Base-by-base conservation (phyloP, 768 basidiomycete genomes). In the Serendipita indica region DNA sequence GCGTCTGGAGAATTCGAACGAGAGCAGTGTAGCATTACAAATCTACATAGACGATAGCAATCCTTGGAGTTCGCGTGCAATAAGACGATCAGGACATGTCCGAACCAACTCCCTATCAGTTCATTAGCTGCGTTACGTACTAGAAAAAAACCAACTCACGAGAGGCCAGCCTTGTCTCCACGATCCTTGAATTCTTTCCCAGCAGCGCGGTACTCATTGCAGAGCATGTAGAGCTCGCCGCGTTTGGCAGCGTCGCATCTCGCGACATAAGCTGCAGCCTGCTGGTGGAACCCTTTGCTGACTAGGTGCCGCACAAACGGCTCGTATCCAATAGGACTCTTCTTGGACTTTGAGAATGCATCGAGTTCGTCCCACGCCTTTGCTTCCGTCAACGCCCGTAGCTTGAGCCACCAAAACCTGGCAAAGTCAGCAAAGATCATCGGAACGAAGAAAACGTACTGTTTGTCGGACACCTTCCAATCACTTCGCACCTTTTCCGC, bases 271-370 rank as follows among this genome's bases (percentile, higher is more conserved):
- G 72, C 60, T 0, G 80, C 73, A 2, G 89, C 96, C 66, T 94
- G 86, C 66, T 80, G 87, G 27, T 69, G 65, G 67, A 84, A 81
- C 0, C 88, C 89, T 35, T 82, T 79, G 54, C 80, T 76, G 28
- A 88, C 78, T 34, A 96, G 76, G 63, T 88, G 82, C 34, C 75
- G 80, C 25, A 92, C 90, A 67, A 91, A 91, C 0, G 85, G 78
- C 67, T 97, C 93, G 66, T 94, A 98, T 0, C 96, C 94, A 60
- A 98, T 97, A 3, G 94, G 93, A 69, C 86, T 90, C 63, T 89
- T 79, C 70, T 81, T 92, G 33, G 84, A 86, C 64, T 83, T 86
- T 1, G 91, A 81, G 67, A 99, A 94, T 0, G 77, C 67, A 49
- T 97, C 91, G 13, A 98, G 75, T 1, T 78, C 82, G 33, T 92